Conservation (phyloP, 805 yeast genomes). For the Saccharomycopsis babjevae region DNA sequence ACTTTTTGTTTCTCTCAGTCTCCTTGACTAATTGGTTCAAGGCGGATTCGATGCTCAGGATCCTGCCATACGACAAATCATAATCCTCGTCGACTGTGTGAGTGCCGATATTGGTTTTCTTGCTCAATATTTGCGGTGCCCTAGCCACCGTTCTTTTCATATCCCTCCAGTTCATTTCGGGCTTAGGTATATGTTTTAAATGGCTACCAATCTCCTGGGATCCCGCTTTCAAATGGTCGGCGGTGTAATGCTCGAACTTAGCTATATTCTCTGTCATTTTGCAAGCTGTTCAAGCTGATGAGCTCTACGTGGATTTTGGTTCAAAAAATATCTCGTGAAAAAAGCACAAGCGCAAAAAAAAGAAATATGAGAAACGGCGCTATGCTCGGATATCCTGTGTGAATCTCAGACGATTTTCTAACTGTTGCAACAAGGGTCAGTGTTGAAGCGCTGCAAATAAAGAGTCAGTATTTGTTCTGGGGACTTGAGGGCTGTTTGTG, state of each 20-base stretch:
- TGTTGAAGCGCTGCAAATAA: no score
- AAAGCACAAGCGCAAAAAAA: neutral
- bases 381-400: neutral
- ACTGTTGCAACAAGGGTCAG: no score
- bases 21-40: conserved; percentile 6
- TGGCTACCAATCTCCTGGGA: conserved; percentile 3
- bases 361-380: neutral
- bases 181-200: conserved; percentile 13
- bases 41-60: conserved; percentile 3
- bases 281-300: neutral
- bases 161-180: conserved; percentile 13
- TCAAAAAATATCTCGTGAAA: neutral
- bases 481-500: no score
- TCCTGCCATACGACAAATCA: neutral
- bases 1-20: conserved; percentile 6
- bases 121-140: conserved; percentile 16
- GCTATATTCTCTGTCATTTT: neutral
- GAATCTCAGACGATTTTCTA: no score
- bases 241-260: neutral
- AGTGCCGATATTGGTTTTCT: conserved; percentile 10
- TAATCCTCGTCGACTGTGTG: conserved; percentile 10
- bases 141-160: conserved; percentile 14
- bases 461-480: no score
- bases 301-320: neutral
- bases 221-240: neutral